Evolutionary conservation across 1,284 basidiomycete species (phyloP), one percentile per base, ranked within the genome.

Genomic region (Moesziomyces sp.): DNA sequence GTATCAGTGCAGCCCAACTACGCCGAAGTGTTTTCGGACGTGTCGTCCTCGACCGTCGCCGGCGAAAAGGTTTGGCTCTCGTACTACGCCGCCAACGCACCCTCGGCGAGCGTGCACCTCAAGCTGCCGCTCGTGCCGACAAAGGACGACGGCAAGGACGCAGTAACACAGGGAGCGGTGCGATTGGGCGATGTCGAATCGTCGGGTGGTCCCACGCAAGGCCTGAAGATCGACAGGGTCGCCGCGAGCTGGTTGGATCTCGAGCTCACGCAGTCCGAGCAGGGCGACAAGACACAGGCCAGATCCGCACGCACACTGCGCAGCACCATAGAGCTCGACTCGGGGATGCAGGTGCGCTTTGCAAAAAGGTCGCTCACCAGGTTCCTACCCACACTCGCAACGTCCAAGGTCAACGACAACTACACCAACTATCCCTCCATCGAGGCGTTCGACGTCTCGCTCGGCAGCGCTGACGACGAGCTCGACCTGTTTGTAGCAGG

Each of bases 41-140:
- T 92, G 2, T 62, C 72, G 1, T 85, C 87, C 21, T 89, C 88
- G 8, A 56, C 87, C 5, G 84, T 90, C 5, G 87, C 89, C 0
- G 85, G 83, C 3, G 91, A 92, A 63, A 87, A 87, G 47, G 87
- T 90, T 75, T 92, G 91, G 91, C 83, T 92, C 3, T 91, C 91
- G 0, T 89, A 89, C 82, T 92, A 92, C 85, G 26, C 71, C 13
- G 52, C 58, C 42, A 80, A 80, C 40, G 70, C 70, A 2, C 78
- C 76, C 11, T 65, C 56, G 2, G 67, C 62, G 13, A 65, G 60
- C 30, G 64, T 80, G 2, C 78, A 80, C 38, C 44, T 67, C 43
- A 72, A 63, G 26, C 38, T 80, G 21, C 48, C 59, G 2, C 63
- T 77, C 59, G 43, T 67, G 0, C 73, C 67, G 28, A 67, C 69